Conservation (phyloP, 768 basidiomycete genomes). For the Hygrocybe coccinea region DNA sequence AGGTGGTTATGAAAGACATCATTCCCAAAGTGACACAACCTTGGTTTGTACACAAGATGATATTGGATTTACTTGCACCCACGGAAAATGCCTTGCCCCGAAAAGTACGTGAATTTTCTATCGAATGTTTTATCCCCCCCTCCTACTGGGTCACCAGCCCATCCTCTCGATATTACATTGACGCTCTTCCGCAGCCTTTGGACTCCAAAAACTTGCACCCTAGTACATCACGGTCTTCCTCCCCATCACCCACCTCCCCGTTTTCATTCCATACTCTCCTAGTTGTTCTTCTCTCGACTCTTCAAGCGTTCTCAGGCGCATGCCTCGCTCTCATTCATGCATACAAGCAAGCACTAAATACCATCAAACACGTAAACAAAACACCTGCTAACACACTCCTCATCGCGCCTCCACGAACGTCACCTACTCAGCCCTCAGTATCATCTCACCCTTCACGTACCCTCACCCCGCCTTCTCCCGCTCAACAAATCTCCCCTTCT, state of each 20-base stretch:
- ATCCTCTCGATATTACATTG: constrained; percentile 2
- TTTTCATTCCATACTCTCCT: constrained; percentile 51
- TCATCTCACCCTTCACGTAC: constrained; percentile 8
- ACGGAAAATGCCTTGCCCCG: constrained; percentile 24
- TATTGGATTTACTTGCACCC: constrained; percentile 62
- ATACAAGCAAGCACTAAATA: constrained; percentile 59
- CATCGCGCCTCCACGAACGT: constrained; percentile 10
- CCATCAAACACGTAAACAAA: constrained; percentile 60
- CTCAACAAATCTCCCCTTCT: constrained; percentile 12
- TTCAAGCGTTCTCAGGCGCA: constrained; percentile 65
- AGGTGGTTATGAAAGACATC: constrained; percentile 64
- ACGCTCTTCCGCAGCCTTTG: constrained; percentile 11
- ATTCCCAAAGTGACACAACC: constrained; percentile 72
- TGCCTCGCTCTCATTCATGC: constrained; percentile 64
- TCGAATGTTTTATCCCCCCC: not conserved
- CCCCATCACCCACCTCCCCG: constrained; percentile 27
- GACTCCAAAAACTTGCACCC: constrained; percentile 24
- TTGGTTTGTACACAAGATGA: constrained; percentile 79
- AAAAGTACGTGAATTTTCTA: constrained; percentile 23
- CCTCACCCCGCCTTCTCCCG: not conserved
- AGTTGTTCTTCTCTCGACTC: constrained; percentile 65
- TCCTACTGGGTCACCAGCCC: not conserved
- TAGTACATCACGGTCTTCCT: constrained; percentile 22
- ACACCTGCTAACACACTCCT: constrained; percentile 10
- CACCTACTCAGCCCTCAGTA: constrained; percentile 9